These are phyloP conservation scores for Aspergillus melleus DNA, from an alignment of 2,329 filamentous ascomycete species.

Conservation along the genomic window DNA sequence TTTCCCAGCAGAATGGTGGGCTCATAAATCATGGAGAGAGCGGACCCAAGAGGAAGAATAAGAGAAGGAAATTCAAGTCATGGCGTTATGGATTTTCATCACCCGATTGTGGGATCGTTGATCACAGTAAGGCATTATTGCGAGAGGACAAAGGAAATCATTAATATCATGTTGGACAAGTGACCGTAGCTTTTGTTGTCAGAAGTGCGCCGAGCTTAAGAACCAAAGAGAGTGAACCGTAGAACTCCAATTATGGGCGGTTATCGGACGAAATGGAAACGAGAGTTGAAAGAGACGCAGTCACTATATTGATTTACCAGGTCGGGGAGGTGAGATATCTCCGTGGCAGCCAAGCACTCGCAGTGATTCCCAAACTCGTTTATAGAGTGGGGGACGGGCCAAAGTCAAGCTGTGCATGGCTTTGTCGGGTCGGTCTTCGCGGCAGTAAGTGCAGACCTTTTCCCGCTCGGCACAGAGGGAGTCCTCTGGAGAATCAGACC, in stretches of 20 bases:
- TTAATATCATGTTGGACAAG: background rate
- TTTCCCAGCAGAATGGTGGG: background rate
- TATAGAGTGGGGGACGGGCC: slow-evolving; percentile 22
- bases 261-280: background rate
- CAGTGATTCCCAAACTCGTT: slow-evolving; percentile 26
- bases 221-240: background rate
- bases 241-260: background rate
- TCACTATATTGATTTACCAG: slow-evolving; percentile 19
- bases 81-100: background rate
- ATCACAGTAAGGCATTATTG: slow-evolving; percentile 1
- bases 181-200: background rate
- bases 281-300: background rate
- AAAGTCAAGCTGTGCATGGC: slow-evolving; percentile 23
- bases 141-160: background rate
- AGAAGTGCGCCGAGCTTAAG: background rate
- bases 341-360: slow-evolving; percentile 27
- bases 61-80: background rate
- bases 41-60: background rate
- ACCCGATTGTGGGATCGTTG: background rate
- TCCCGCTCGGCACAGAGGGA: slow-evolving; percentile 25
- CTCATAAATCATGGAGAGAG: slow-evolving; percentile 8
- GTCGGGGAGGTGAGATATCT: slow-evolving; percentile 17
- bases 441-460: slow-evolving; percentile 32
- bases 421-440: slow-evolving; percentile 29
- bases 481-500: slow-evolving; percentile 28